A percentile compares a stretch with the other conserved stretches of the same genome.
Evolutionary conservation across 2,329 filamentous ascomycete genomes (phyloP).

Genomic region (Xylaria sp.): DNA sequence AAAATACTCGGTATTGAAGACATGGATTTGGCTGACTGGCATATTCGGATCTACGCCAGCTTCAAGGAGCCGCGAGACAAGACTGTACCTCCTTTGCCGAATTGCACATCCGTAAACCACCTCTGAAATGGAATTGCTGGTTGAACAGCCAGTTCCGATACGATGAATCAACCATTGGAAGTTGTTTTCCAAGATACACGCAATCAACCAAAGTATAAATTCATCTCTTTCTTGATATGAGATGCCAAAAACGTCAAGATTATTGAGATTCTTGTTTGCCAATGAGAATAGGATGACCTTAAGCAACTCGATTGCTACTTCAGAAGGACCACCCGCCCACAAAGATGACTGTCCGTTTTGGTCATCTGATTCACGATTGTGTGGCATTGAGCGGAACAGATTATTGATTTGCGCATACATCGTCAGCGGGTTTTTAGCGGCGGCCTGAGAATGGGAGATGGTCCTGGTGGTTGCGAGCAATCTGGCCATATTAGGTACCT

Average conservation of each 20-base stretch:
- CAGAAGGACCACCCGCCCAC: neutral
- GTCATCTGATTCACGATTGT: neutral
- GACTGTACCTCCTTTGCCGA: neutral
- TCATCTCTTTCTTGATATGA: neutral
- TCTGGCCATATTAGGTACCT: neutral
- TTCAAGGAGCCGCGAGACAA: conserved; percentile 20
- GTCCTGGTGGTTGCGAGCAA: neutral
- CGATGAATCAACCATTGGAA: neutral
- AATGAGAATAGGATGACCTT: conserved; percentile 21
- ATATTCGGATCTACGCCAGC: conserved; percentile 19
- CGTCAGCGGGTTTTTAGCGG: neutral
- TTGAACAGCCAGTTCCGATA: conserved; percentile 6
- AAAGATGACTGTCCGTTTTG: neutral
- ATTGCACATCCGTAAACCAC: conserved; percentile 18
- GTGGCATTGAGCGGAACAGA: conserved; percentile 7
- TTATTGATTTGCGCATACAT: neutral
- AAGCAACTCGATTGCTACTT: conserved; percentile 16
- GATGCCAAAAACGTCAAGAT: neutral
- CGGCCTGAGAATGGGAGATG: neutral
- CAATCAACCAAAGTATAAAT: neutral
- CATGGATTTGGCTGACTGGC: too few relatives aligned
- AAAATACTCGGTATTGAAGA: too few relatives aligned
- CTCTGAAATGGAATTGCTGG: conserved; percentile 22
- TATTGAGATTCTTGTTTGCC: conserved; percentile 25
- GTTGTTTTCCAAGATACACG: conserved; percentile 7